Base-by-base conservation (phyloP, 106 monocot genomes). In the Acorus gramineus region DNA sequence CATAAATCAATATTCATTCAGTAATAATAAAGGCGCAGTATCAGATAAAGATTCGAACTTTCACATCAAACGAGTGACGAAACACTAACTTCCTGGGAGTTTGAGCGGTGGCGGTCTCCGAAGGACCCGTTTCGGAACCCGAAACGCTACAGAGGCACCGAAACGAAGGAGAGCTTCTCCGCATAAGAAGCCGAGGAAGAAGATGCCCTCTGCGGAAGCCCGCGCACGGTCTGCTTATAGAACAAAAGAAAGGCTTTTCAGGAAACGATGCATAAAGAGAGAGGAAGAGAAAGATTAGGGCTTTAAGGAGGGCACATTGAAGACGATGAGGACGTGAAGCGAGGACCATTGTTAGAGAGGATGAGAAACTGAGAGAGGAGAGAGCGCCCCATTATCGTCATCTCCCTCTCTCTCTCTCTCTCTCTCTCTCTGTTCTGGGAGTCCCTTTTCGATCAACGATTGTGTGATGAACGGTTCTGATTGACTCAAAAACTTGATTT, bases 311-410 rank as follows among this genome's bases (percentile, higher is more conserved):
- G 28, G 70, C 47, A 11, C 58, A 66, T 13, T 44, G 28, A 28
- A 28, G 28, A 77, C 81, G 58, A 50, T 44, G 73, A 73, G 44
- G 52, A 44, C 64, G 57, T 56, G 59, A 72, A 44, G 56, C 81
- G 70, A 58, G 74, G 76, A 48, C 75, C 66, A 7, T 59, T 46
- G 53, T 46, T 11, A 73, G 86, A 80, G 66, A 79, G 77, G n/a
- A 74, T 44, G 76, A 80, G 68, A 60, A 83, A 44, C 28, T 76
- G 82, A 56, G 85, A 71, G 71, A 79, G 75, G 49, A 90, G 76
- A 4, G 83, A 49, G 49, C 83, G 69, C 50, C 77, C 78, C 80
- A 85, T 86, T 61, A 55, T 58, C 56, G 44, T 2, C 28, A 44
- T 62, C 51, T 47, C 59, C 1, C 28, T 28, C 28, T 28, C 28